Conservation (phyloP, 2,329 filamentous ascomycete genomes). For the Diplodia corticola region DNA sequence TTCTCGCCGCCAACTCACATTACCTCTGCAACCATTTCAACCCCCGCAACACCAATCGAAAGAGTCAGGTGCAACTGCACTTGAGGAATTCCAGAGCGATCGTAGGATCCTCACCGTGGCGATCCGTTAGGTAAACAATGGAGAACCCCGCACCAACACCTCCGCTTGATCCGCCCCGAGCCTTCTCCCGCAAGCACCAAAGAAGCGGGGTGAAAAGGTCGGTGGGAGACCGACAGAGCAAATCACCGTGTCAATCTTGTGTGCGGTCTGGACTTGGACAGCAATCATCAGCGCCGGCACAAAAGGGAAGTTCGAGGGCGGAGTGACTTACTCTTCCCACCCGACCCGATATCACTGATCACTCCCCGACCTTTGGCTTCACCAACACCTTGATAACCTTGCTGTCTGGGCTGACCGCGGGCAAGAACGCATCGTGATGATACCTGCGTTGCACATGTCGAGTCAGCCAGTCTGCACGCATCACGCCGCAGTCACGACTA, state of each 20-base stretch:
- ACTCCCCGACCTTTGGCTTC: not conserved
- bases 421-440: conserved; percentile 43
- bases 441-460: conserved; percentile 25
- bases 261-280: not conserved
- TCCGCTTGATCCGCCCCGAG: not conserved
- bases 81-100: not conserved
- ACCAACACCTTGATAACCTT: conserved; percentile 38
- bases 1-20: not conserved
- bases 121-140: conserved; percentile 11
- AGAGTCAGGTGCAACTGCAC: too few species aligned
- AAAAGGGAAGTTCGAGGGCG: not conserved
- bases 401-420: conserved; percentile 33
- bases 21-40: not conserved
- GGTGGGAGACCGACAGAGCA: not conserved
- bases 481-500: too few species aligned
- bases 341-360: not conserved
- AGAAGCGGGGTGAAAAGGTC: not conserved
- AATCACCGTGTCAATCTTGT: not conserved
- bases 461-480: not conserved
- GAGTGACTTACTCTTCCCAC: not conserved
- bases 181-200: not conserved
- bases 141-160: not conserved
- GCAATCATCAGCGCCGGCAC: not conserved
- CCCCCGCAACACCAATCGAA: too few species aligned
- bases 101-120: not conserved